Evolutionary conservation across 176 grass and related monocot species (phyloP).

Genomic region (Aechmea fasciata): DNA sequence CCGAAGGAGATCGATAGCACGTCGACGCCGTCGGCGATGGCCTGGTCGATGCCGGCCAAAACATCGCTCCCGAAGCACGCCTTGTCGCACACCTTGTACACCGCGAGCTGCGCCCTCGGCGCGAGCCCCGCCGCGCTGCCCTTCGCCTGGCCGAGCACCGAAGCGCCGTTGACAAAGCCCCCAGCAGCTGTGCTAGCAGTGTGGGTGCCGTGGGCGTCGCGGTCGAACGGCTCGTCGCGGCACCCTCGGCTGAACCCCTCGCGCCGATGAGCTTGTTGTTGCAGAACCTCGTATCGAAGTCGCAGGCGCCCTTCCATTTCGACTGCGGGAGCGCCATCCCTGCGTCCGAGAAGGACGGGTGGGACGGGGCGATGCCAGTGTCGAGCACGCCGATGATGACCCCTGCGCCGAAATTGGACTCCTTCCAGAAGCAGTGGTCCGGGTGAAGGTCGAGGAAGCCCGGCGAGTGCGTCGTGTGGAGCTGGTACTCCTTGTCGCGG

Average conservation of each 20-base stretch:
- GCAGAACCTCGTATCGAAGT: constrained; percentile 42
- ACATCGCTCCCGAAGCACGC: constrained; percentile 34
- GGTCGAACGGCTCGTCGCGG: constrained; percentile 13
- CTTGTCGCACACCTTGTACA: constrained; percentile 27
- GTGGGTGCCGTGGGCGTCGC: constrained; percentile 44
- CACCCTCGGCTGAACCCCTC: constrained; percentile 15
- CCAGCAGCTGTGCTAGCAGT: constrained; percentile 57
- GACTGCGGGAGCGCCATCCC: constrained; percentile 35
- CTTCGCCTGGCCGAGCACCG: not conserved
- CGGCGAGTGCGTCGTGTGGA: constrained; percentile 37
- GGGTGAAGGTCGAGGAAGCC: constrained; percentile 19
- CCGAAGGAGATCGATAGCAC: constrained; percentile 52
- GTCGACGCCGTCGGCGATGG: constrained; percentile 49
- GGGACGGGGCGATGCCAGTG: constrained; percentile 39
- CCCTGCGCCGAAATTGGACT: constrained; percentile 45
- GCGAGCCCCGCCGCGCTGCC: constrained; percentile 43
- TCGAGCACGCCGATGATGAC: constrained; percentile 44
- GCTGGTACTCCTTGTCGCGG: constrained; percentile 7
- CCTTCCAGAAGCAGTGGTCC: constrained; percentile 23
- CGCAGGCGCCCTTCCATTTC: constrained; percentile 59
- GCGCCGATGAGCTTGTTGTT: constrained; percentile 70
- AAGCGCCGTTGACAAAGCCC: constrained; percentile 14
- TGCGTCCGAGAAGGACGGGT: constrained; percentile 21
- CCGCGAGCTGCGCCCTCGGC: constrained; percentile 48
- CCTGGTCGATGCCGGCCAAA: constrained; percentile 37